Base-by-base conservation (phyloP, 768 basidiomycete species). In the Mycena alexandri region DNA sequence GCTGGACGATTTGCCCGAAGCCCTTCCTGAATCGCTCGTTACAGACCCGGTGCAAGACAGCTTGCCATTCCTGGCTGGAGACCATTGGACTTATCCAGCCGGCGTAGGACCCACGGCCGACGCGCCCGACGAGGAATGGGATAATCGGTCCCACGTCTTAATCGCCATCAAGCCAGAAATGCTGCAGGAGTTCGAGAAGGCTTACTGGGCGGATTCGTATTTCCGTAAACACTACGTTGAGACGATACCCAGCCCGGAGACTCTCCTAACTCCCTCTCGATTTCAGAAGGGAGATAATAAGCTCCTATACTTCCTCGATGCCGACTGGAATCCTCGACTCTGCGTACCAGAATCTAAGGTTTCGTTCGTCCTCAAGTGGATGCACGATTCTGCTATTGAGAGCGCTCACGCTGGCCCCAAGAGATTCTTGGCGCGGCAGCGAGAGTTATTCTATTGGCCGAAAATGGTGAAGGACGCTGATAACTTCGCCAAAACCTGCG, bases 281-380 rank as follows among this genome's bases (percentile, higher is more conserved):
- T 64, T 51, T 34, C 57, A 65, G 19, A 50, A 53, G 42, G 47
- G 44, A 1, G 2, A 7, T 2, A 53, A 62, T 33, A 59, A 51
- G 0, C 22, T 67, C 4, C 46, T 67, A 2, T 67, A 67, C 21
- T 67, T 67, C 52, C 36, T 54, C 8, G 60, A 67, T 17, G 52
- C 59, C 1, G 60, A 67, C 17, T 61, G 65, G 60, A 52, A 44
- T 10, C 0, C 42, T 10, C 57, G 48, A 63, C 12, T 29, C 3
- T 29, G 29, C 29, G 29, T 29, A 3, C 29, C 29, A 6, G 6
- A 29, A 29, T 3, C 29, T 3, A 29, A 29, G 63, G 69, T 17
- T 67, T 76, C 13, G 1, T 48, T 9, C 34, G 19, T 50, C 6
- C 43, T 60, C 16, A n/a, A n/a, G n/a, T n/a, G n/a, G n/a, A 50